Evolutionary conservation across 441 rosid species (phyloP).

Genomic region (Corymbia citriodora): DNA sequence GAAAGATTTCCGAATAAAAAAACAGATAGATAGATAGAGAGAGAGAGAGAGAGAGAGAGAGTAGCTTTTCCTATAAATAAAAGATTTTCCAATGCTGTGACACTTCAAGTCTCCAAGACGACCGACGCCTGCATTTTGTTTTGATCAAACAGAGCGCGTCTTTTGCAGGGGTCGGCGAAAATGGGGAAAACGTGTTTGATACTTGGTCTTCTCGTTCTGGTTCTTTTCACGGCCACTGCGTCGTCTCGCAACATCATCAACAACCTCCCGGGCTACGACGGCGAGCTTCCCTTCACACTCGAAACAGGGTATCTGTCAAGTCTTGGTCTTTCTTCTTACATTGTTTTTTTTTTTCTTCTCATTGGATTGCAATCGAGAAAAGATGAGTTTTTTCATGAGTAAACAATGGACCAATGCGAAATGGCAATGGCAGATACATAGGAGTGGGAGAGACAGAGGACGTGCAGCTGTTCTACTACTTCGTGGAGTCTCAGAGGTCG

Average conservation of each 20-base stretch:
- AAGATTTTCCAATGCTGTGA: background rate
- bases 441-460: slow-evolving; percentile 20
- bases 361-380: background rate
- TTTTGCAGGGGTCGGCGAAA: background rate
- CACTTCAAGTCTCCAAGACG: background rate
- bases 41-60: background rate
- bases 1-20: background rate
- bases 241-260: background rate
- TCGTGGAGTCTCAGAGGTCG: slow-evolving; percentile 25
- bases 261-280: slow-evolving; percentile 2
- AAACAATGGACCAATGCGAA: background rate
- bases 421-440: slow-evolving; percentile 13
- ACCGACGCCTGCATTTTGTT: background rate
- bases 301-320: background rate
- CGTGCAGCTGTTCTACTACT: slow-evolving; percentile 24
- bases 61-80: background rate
- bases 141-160: background rate
- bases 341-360: background rate
- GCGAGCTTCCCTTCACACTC: background rate
- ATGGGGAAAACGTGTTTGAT: background rate
- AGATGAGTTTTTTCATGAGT: background rate
- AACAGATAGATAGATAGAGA: background rate
- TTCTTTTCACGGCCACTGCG: background rate
- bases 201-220: background rate
- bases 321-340: no score